A percentile compares a stretch with the other conserved stretches of the same genome.
Evolutionary conservation across 305 asterid species (phyloP).

Genomic region (Rubia occidens): DNA sequence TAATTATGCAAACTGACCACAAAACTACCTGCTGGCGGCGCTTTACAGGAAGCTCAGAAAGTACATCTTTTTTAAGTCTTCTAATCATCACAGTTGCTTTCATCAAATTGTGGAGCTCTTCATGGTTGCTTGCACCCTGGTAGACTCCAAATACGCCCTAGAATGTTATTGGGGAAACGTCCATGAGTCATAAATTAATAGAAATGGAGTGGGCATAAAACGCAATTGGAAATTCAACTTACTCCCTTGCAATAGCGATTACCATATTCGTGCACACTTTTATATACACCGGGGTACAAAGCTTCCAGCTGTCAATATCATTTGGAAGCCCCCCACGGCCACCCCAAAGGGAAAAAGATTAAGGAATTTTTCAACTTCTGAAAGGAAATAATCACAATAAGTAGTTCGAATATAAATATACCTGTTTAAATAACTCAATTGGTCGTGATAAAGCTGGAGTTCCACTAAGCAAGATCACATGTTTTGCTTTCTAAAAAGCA

Average conservation of each 20-base stretch:
- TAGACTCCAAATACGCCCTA: constrained; percentile 84
- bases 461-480: constrained; percentile 81
- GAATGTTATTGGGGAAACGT: constrained; percentile 8
- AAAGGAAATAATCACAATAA: background rate
- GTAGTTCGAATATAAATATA: constrained; percentile 13
- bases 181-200: background rate
- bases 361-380: background rate
- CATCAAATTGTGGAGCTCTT: constrained; percentile 93
- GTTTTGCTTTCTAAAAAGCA: constrained; percentile 64
- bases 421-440: constrained; percentile 92
- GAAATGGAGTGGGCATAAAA: constrained; percentile 9
- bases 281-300: constrained; percentile 76
- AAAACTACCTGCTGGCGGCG: constrained; percentile 79
- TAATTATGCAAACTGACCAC: constrained; percentile 11
- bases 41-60: constrained; percentile 81
- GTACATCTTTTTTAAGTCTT: constrained; percentile 94
- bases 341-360: constrained; percentile 1
- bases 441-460: constrained; percentile 98
- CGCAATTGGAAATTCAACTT: constrained; percentile 35
- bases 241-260: constrained; percentile 98
- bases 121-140: constrained; percentile 98
- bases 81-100: constrained; percentile 94
- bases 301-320: constrained; percentile 72
- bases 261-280: constrained; percentile 80
- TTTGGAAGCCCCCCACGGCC: background rate